These are phyloP conservation scores for Apiosordaria backusii DNA, from an alignment of 495 filamentous ascomycete species.

Conservation along the genomic window DNA sequence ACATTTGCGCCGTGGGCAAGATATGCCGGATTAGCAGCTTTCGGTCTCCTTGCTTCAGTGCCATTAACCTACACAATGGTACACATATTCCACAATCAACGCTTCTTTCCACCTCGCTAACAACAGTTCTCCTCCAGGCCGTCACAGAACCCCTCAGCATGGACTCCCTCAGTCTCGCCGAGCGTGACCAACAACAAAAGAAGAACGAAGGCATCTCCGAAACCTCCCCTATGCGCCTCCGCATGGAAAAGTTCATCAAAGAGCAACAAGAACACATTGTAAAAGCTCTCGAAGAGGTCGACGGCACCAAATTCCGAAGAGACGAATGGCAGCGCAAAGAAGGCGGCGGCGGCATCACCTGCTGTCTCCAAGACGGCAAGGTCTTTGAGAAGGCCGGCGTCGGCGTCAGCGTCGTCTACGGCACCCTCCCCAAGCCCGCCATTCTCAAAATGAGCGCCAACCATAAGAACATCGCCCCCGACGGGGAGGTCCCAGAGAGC, in stretches of 20 bases:
- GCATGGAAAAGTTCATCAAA: conserved; percentile 95
- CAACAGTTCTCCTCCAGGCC: conserved; percentile 26
- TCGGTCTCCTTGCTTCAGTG: conserved; percentile 24
- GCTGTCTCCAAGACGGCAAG: conserved; percentile 90
- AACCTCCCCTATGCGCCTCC: conserved; percentile 88
- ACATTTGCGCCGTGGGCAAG: conserved; percentile 11
- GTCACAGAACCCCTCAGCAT: conserved; percentile 37
- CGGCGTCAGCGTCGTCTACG: conserved; percentile 92
- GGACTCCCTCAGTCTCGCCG: conserved; percentile 59
- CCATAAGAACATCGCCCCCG: conserved; percentile 82
- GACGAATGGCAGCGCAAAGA: conserved; percentile 87
- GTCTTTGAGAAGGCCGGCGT: conserved; percentile 99
- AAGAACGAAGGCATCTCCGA: conserved; percentile 62
- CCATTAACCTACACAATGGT: conserved; percentile 35
- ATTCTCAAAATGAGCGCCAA: conserved; percentile 92
- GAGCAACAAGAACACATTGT: conserved; percentile 86
- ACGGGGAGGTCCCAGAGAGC: conserved; percentile 57
- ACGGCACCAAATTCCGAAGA: conserved; percentile 72
- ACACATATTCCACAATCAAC: conserved; percentile 2
- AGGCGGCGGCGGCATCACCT: conserved; percentile 79
- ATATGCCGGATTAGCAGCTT: conserved; percentile 26
- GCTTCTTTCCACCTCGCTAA: background rate
- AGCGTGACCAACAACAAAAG: conserved; percentile 64
- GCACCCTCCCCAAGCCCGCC: conserved; percentile 79
- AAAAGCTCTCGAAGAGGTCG: conserved; percentile 70